These are phyloP conservation scores for Pterulicium gracile DNA, from an alignment of 1,284 basidiomycete genomes.

Conservation along the genomic window DNA sequence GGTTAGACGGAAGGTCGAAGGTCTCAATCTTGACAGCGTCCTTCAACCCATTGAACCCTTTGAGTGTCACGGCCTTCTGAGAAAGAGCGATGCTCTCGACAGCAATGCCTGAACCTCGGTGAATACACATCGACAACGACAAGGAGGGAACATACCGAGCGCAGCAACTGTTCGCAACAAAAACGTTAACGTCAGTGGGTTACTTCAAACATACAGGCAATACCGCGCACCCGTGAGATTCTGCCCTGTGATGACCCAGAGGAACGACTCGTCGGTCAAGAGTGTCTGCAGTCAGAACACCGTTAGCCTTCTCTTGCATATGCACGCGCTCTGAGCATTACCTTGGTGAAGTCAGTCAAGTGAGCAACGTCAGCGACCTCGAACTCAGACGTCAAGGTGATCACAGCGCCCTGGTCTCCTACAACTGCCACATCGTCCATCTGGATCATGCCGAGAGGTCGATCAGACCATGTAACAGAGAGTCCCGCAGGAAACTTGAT, in stretches of 20 bases:
- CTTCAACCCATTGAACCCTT: conserved; percentile 64
- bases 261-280: conserved; percentile 58
- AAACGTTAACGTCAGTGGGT: conserved; percentile 6
- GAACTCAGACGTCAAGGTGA: conserved; percentile 49
- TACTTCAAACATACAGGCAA: background rate
- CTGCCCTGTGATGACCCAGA: conserved; percentile 64
- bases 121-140: conserved; percentile 5
- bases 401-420: conserved; percentile 53
- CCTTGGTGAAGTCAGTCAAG: conserved; percentile 60
- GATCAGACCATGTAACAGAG: conserved; percentile 51
- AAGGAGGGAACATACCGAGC: conserved; percentile 26
- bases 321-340: no score
- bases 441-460: conserved; percentile 48
- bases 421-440: conserved; percentile 49
- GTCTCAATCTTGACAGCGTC: conserved; percentile 54
- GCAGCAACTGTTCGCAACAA: conserved; percentile 31
- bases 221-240: conserved; percentile 42
- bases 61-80: conserved; percentile 53
- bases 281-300: conserved; percentile 37
- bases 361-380: conserved; percentile 48
- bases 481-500: conserved; percentile 61
- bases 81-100: conserved; percentile 45
- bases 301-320: no score
- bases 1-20: conserved; percentile 66
- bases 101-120: conserved; percentile 34